Evolutionary conservation across 2,329 filamentous ascomycete genomes (phyloP).

Genomic region (Fusarium euwallaceae): DNA sequence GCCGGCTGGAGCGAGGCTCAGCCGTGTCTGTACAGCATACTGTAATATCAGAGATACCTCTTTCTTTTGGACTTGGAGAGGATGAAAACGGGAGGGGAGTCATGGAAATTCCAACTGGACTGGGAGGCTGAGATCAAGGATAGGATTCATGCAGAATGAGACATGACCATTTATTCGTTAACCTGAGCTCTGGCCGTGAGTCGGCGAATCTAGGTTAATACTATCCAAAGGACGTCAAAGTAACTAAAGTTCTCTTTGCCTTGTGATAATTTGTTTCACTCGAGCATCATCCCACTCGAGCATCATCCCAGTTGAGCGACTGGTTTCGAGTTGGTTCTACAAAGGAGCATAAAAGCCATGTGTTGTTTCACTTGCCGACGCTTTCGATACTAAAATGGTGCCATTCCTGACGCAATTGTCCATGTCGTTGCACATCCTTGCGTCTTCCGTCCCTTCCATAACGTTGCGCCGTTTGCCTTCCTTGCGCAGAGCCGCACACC

Average conservation of each 20-base stretch:
- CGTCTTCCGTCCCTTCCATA: not conserved
- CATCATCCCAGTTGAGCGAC: not conserved
- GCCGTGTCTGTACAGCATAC: conserved; percentile 51
- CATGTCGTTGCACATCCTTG: not conserved
- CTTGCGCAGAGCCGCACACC: not conserved
- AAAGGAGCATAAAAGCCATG: not conserved
- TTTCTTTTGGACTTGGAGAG: conserved; percentile 45
- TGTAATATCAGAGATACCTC: conserved; percentile 52
- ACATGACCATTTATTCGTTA: conserved; percentile 34
- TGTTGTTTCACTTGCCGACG: conserved; percentile 29
- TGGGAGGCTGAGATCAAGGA: conserved; percentile 20
- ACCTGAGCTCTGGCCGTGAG: not conserved
- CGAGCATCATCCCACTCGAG: not conserved
- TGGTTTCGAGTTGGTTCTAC: not conserved
- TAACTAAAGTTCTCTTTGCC: not conserved
- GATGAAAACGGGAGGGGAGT: conserved; percentile 41
- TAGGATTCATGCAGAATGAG: conserved; percentile 38
- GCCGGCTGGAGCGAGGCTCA: conserved; percentile 36
- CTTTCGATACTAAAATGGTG: conserved; percentile 20
- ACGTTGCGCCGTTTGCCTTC: not conserved
- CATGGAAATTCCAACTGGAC: conserved; percentile 34
- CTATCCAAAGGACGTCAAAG: not conserved
- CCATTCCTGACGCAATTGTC: conserved; percentile 29
- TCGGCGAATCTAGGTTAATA: not conserved
- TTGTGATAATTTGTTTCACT: not conserved